Evolutionary conservation across 768 basidiomycete species (phyloP), one percentile per base, ranked within the genome.

Genomic region (Trametes punicea): DNA sequence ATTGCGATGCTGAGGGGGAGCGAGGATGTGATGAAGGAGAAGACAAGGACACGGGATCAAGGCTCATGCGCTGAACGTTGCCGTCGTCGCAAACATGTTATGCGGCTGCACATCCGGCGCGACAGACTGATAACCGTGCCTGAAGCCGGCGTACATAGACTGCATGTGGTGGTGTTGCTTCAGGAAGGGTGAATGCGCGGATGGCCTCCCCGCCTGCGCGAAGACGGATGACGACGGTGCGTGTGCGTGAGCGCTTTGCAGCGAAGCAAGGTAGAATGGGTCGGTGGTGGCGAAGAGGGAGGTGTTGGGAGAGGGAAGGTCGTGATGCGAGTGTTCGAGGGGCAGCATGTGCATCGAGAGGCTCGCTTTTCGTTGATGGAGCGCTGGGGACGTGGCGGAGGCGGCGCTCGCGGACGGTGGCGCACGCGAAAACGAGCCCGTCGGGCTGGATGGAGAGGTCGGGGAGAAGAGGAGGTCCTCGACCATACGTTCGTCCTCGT

Each of bases 201-300:
- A 55, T 3, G 75, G 71, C 46, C 60, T 64, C 5, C 75, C 75
- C 13, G 70, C 66, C 38, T 77, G 75, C 23, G 65, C 61, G 57
- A 77, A 75, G 50, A 77, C 69, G 10, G 67, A 67, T 2, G 71
- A 65, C 0, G 72, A 47, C 34, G 70, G 65, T 26, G 51, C 30
- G 30, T 51, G 48, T 8, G 30, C 6, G 52, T 74, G 73, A 10
- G 68, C 59, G 6, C 72, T 55, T 58, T 78, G 77, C n/a, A 68
- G 62, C 21, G 72, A 72, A 20, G 78, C 75, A 55, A 77, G 61
- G 61, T 76, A 79, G 65, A 79, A 79, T n/a, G 78, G 79, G 59
- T 80, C 79, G 10, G 78, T 75, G 47, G 76, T 73, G 1, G 75
- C 67, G 63, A 79, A 79, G 29, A 68, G 60, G 31, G 75, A 74